These are phyloP conservation scores for Kazachstania taianensis DNA, from an alignment of 805 yeast species.

Conservation along the genomic window DNA sequence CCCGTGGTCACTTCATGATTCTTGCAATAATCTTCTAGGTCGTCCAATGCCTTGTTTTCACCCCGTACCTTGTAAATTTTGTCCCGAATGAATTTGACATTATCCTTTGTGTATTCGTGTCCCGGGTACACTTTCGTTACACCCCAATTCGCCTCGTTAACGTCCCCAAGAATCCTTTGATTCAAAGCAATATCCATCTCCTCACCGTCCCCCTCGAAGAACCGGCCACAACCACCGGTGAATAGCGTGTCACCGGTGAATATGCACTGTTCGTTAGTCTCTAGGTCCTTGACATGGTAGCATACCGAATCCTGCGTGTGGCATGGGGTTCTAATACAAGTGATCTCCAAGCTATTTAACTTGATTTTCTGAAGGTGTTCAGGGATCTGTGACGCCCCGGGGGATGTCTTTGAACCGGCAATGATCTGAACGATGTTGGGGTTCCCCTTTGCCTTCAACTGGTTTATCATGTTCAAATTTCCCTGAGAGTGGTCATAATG, in stretches of 20 bases:
- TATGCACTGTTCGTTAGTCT: slow-evolving; percentile 60
- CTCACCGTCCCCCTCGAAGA: slow-evolving; percentile 80
- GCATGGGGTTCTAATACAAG: slow-evolving; percentile 91
- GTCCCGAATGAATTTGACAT: slow-evolving; percentile 65
- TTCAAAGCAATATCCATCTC: slow-evolving; percentile 73
- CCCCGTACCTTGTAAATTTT: slow-evolving; percentile 38
- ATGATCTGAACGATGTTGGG: slow-evolving; percentile 49
- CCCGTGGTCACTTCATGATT: slow-evolving; percentile 76
- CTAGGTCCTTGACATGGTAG: slow-evolving; percentile 56
- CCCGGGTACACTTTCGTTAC: slow-evolving; percentile 77
- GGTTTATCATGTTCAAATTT: slow-evolving; percentile 34
- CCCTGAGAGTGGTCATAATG: slow-evolving; percentile 95
- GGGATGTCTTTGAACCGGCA: slow-evolving; percentile 50
- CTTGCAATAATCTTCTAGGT: slow-evolving; percentile 41
- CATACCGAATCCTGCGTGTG: slow-evolving; percentile 96
- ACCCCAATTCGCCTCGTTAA: slow-evolving; percentile 26
- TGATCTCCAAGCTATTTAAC: slow-evolving; percentile 42
- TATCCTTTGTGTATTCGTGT: slow-evolving; percentile 85
- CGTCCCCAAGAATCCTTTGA: slow-evolving; percentile 51
- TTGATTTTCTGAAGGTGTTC: slow-evolving; percentile 49
- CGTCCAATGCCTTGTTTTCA: slow-evolving; percentile 38
- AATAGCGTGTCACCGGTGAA: slow-evolving; percentile 95
- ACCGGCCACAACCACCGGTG: slow-evolving; percentile 91
- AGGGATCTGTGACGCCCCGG: slow-evolving; percentile 62
- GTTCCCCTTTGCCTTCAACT: slow-evolving; percentile 23